Percentiles rank a stretch among this genome's conserved stretches.
These are phyloP conservation scores for Epichloe festucae DNA, from an alignment of 2,329 filamentous ascomycete genomes.

Conservation along the genomic window DNA sequence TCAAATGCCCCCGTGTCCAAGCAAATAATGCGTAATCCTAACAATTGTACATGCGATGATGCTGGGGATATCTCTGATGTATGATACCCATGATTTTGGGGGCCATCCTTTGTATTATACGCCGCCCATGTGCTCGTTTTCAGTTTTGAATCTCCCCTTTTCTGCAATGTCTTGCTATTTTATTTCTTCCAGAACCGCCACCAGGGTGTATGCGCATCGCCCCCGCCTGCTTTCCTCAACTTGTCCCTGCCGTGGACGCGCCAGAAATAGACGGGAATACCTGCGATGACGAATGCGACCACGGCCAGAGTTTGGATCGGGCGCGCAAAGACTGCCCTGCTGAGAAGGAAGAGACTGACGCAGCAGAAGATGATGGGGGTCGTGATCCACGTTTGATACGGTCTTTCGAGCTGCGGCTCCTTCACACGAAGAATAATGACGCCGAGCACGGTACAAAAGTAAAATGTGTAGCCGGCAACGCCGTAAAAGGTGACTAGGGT, in stretches of 20 bases:
- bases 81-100: background rate
- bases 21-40: background rate
- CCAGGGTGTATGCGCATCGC: constrained; percentile 24
- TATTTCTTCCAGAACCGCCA: constrained; percentile 48
- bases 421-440: constrained; percentile 79
- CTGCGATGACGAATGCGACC: constrained; percentile 68
- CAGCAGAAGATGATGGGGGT: constrained; percentile 98
- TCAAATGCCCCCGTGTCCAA: background rate
- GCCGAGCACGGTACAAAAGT: constrained; percentile 88
- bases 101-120: background rate
- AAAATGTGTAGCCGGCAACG: constrained; percentile 93
- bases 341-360: constrained; percentile 84
- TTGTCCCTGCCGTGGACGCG: constrained; percentile 56
- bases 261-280: constrained; percentile 83
- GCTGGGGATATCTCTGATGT: background rate
- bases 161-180: constrained; percentile 5
- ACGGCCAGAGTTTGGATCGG: constrained; percentile 84
- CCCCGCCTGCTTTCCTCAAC: constrained; percentile 29
- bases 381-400: constrained; percentile 92
- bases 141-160: background rate
- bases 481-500: constrained; percentile 95
- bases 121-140: background rate
- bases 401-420: constrained; percentile 77
- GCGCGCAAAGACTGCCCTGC: constrained; percentile 77
- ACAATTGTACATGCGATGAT: background rate